These are phyloP conservation scores for Suillus americanus DNA, from an alignment of 768 basidiomycete species.

Conservation along the genomic window DNA sequence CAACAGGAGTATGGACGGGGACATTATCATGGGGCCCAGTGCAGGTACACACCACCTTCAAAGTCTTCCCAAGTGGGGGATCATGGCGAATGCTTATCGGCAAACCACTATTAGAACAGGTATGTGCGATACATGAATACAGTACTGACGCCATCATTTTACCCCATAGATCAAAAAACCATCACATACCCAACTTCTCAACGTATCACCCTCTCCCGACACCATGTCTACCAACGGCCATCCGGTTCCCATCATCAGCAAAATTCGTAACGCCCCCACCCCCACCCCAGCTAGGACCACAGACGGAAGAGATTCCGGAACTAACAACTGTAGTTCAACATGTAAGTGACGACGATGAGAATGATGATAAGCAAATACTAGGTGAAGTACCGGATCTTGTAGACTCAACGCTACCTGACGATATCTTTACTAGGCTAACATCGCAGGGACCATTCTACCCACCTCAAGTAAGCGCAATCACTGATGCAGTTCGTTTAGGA, in stretches of 20 bases:
- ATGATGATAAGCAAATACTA: no score
- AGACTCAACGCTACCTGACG: no score
- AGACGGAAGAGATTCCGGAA: no score
- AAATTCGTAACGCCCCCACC: background rate
- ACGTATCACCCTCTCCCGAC: background rate
- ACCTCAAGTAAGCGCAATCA: no score
- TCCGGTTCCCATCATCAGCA: background rate
- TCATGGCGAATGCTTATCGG: slow-evolving; percentile 31
- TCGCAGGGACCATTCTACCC: no score
- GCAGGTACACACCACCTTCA: background rate
- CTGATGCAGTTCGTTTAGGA: no score
- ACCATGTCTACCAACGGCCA: background rate
- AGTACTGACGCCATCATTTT: slow-evolving; percentile 3
- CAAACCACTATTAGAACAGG: slow-evolving; percentile 25
- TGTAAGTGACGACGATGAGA: no score
- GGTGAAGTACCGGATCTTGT: no score
- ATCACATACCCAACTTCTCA: background rate
- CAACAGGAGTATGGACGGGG: slow-evolving; percentile 11
- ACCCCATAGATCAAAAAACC: accelerated
- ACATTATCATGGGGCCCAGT: background rate
- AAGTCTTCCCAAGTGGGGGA: slow-evolving; percentile 21
- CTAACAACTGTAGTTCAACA: no score
- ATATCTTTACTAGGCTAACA: no score
- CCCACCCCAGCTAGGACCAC: no score
- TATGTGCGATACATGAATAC: slow-evolving; percentile 27